Conservation (phyloP, 768 basidiomycete genomes). For the Tubosaeta brunneosetosa region DNA sequence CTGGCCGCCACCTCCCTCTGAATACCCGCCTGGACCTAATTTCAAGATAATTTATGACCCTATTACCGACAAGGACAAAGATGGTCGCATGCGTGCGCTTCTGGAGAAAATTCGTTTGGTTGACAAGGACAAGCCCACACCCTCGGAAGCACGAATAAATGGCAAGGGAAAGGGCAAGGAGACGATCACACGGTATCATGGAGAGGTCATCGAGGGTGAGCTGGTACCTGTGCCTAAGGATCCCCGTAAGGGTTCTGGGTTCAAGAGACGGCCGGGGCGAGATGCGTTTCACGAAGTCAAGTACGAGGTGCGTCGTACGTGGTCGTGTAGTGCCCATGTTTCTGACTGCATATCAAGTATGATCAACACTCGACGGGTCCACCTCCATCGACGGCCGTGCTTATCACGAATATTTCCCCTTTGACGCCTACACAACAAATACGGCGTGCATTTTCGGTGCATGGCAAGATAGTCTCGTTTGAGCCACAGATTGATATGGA, state of each 20-base stretch:
- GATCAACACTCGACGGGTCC: slow-evolving; percentile 68
- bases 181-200: slow-evolving; percentile 48
- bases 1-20: slow-evolving; percentile 53
- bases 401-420: slow-evolving; percentile 67
- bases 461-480: slow-evolving; percentile 61
- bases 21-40: slow-evolving; percentile 43
- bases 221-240: slow-evolving; percentile 42
- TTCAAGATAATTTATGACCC: slow-evolving; percentile 68
- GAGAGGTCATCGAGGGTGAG: slow-evolving; percentile 47
- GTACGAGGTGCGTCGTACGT: slow-evolving; percentile 49
- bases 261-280: slow-evolving; percentile 30
- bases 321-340: not conserved
- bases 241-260: slow-evolving; percentile 47
- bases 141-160: slow-evolving; percentile 40
- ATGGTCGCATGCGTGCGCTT: slow-evolving; percentile 36
- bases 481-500: slow-evolving; percentile 75
- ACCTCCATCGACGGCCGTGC: slow-evolving; percentile 69
- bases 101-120: slow-evolving; percentile 39
- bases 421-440: slow-evolving; percentile 65
- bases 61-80: slow-evolving; percentile 42
- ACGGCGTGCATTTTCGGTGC: slow-evolving; percentile 55
- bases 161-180: slow-evolving; percentile 67
- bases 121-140: slow-evolving; percentile 25
- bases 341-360: slow-evolving; percentile 46
- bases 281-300: slow-evolving; percentile 42